Evolutionary conservation across 345 rosid genomes (phyloP), one percentile per base, ranked within the genome.

Genomic region (Brassica cretica): DNA sequence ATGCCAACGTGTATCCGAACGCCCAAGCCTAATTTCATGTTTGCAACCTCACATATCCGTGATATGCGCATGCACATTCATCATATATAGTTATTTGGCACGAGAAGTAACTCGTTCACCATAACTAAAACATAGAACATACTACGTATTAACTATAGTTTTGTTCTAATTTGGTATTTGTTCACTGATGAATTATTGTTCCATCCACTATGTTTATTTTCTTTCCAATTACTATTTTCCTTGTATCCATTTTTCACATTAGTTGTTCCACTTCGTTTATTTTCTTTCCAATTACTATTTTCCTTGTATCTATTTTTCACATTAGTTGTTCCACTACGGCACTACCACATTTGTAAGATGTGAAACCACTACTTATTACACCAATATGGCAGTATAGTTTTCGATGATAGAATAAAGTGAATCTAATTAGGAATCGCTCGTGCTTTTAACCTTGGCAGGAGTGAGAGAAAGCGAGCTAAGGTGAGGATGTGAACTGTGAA

Each of bases 401-500:
- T 44, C 19, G 18, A 76, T 33, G 29, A 63, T 33, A 6, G 12
- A 3, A 32, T 10, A 61, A 10, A 51, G 56, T 14, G 30, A 70
- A 49, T n/a, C 10, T 32, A 76, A 46, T n/a, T 19, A 65, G 64
- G 18, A 60, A 44, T 41, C 8, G 37, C 14, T 39, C 60, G 6
- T 10, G 44, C 14, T 44, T 39, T 56, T 37, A 8, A 18, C 27
- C 16, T 14, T 14, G 55, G 16, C 56, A 51, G 56, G 56, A 49
- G 56, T 11, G 55, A 12, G 10, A 27, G 73, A 75, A 60, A 75
- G 29, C 4, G 37, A 16, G 14, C 10, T 9, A 49, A 32, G 24
- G 21, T 19, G 11, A 44, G 12, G 29, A 66, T 78, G 82, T 79
- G 78, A 79, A 73, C 75, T 62, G 53, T 46, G 82, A 79, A 62